phyloP scores from a whole-genome alignment of 495 filamentous ascomycete species.

The Talaromyces stipitatus region DNA sequence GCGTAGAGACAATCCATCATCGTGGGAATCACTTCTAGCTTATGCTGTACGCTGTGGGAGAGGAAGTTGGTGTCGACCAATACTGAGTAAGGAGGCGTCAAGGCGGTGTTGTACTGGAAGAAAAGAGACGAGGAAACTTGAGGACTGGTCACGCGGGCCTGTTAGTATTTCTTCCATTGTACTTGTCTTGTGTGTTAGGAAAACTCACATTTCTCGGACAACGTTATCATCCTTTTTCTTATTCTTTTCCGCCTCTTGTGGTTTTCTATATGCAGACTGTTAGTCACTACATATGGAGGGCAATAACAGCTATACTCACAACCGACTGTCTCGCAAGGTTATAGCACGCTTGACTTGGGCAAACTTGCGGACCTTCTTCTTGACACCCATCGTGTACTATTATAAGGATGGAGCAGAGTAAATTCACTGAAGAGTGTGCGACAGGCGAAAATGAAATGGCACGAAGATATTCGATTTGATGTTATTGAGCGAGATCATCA shows the following conservation, averaged over 20 bases:
- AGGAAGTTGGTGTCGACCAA: slow-evolving; percentile 93
- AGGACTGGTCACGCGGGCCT: slow-evolving; percentile 31
- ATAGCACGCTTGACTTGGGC: slow-evolving; percentile 11
- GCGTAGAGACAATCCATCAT: slow-evolving; percentile 72
- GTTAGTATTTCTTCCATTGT: slow-evolving; percentile 26
- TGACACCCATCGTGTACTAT: slow-evolving; percentile 7
- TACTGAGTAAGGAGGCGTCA: slow-evolving; percentile 81
- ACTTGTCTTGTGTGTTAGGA: not conserved
- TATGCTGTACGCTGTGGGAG: slow-evolving; percentile 80
- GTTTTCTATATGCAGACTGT: slow-evolving; percentile 2
- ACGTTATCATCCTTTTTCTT: slow-evolving; percentile 8
- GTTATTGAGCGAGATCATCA: not conserved
- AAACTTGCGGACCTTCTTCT: slow-evolving; percentile 10
- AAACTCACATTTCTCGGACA: slow-evolving; percentile 10
- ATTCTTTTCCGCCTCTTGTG: not conserved
- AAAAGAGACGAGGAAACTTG: slow-evolving; percentile 84
- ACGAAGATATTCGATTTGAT: not conserved
- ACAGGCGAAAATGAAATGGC: too few species aligned
- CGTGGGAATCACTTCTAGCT: slow-evolving; percentile 76
- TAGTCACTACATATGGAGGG: not conserved
- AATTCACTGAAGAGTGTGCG: too few species aligned
- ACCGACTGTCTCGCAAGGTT: slow-evolving; percentile 6
- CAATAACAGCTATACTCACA: slow-evolving; percentile 1
- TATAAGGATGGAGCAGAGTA: too few species aligned
- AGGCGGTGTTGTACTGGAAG: slow-evolving; percentile 88